Evolutionary conservation across 768 basidiomycete genomes (phyloP), one percentile per base, ranked within the genome.

Genomic region (Xerocomellus chrysenteron): DNA sequence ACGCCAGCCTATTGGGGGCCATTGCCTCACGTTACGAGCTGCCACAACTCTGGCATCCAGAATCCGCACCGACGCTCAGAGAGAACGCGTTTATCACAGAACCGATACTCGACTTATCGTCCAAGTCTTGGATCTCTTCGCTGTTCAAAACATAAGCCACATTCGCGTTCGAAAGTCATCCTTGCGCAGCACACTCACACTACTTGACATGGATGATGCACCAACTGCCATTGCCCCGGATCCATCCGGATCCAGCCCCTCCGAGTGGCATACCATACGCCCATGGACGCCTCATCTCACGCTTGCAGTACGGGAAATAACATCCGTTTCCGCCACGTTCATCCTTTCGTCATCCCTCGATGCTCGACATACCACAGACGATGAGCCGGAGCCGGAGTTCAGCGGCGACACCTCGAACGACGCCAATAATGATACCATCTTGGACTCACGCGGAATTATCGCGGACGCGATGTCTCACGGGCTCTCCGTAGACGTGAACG

Each of bases 281-380:
- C 91, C 90, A 8, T 92, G 88, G 86, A 77, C 80, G 5, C 85
- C 86, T 37, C 84, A 83, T 33, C 75, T 92, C n/a, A 79, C 82
- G 1, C 81, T 93, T 14, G 74, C 80, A 13, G 87, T 92, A 41
- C 80, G 83, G 42, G 91, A 93, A 76, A 85, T 93, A 49, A 90
- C 92, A 24, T 92, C 91, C 0, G 91, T 92, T n/a, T 71, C 71
- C 11, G 89, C 83, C 10, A 92, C 90, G 0, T 92, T 93, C 65
- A 80, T 87, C 57, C 79, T 93, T 24, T 83, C 84, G 0, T 83
- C 86, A 10, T 73, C 75, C 4, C 69, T 80, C 55, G 74, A 78
- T 39, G 67, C 54, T n/a, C 65, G 54, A 49, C 57, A 46, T 33
- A 19, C 50, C 52, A 43, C 59, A 36, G 60, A 54, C 13, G 57